Evolutionary conservation across 164 flowering plant genomes (phyloP), one percentile per base, ranked within the genome.

Genomic region (Sedum album): DNA sequence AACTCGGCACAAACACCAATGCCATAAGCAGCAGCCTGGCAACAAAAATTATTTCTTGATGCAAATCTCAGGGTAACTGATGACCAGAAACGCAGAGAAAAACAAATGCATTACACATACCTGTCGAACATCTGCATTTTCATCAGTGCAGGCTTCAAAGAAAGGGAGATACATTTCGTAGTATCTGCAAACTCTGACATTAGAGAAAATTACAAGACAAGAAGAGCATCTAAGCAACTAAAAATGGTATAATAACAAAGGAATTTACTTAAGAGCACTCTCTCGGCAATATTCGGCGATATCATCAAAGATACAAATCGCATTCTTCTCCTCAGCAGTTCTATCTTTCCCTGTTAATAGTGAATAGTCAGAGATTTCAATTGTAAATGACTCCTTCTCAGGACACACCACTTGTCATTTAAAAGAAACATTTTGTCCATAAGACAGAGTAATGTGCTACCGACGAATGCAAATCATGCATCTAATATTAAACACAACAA

Each of bases 1-100:
- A n/a, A n/a, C n/a, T n/a, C n/a, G n/a, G n/a, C n/a, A n/a, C n/a
- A n/a, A n/a, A n/a, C n/a, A n/a, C n/a, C n/a, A n/a, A n/a, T n/a
- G n/a, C 99, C 99, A 84, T 94, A 94, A 1, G 89, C 96, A 72
- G 99, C 99, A 63, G 97, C 97, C 99, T 94, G 86, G 42, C 11
- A 39, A 39, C 13, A 14, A 39, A 10, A 39, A 39, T 39, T 79
- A 72, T 4, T 83, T 88, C 91, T 14, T 86, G 91, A 55, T 88
- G 74, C 55, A 85, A 87, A 77, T 87, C 91, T 10, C 86, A 69
- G 36, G 70, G 85, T 41, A 82, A 84, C 70, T 85, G 89, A n/a
- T 79, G 81, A 85, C 83, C 89, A 87, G n/a, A 5, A 89, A 87
- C 75, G 85, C 91, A 75, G 83, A 73, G 18, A 87, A 72, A 85